Conservation (phyloP, 257 asterid species). For the Nicotiana tomentosiformis region DNA sequence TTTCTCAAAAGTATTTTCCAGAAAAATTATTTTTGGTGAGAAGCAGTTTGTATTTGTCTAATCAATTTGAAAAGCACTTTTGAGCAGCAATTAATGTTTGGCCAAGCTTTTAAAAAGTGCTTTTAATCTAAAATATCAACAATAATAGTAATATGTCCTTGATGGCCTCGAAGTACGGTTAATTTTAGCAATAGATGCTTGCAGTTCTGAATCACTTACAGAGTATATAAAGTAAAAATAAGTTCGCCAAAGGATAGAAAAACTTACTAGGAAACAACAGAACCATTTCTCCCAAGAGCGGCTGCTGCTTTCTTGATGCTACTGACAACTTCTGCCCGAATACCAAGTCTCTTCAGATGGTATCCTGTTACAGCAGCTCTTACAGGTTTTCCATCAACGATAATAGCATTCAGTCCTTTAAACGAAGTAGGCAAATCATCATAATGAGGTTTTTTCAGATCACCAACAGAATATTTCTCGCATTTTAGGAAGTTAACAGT, state of each 20-base stretch:
- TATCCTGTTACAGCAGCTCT: constrained; percentile 79
- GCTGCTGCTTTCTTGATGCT: constrained; percentile 45
- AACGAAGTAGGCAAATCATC: constrained; percentile 53
- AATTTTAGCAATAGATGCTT: neutral
- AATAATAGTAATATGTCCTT: neutral
- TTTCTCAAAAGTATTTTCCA: no score
- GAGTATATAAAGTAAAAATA: neutral
- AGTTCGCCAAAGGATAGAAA: neutral
- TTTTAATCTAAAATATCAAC: no score
- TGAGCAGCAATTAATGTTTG: no score
- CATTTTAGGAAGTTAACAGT: constrained; percentile 46
- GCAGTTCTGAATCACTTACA: neutral
- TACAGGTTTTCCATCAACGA: constrained; percentile 69
- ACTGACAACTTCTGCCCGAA: constrained; percentile 48
- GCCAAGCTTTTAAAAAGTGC: no score
- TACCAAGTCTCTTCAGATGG: constrained; percentile 79
- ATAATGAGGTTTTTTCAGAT: constrained; percentile 37
- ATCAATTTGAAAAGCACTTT: no score
- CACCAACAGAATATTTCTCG: constrained; percentile 30
- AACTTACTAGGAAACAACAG: constrained; percentile 44
- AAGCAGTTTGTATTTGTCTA: no score
- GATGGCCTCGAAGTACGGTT: neutral
- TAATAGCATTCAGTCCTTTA: constrained; percentile 60
- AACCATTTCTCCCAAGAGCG: constrained; percentile 29
- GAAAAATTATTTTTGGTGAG: no score